Base-by-base conservation (phyloP, 2,329 filamentous ascomycete genomes). In the Mycosphaerelloides madeirae region DNA sequence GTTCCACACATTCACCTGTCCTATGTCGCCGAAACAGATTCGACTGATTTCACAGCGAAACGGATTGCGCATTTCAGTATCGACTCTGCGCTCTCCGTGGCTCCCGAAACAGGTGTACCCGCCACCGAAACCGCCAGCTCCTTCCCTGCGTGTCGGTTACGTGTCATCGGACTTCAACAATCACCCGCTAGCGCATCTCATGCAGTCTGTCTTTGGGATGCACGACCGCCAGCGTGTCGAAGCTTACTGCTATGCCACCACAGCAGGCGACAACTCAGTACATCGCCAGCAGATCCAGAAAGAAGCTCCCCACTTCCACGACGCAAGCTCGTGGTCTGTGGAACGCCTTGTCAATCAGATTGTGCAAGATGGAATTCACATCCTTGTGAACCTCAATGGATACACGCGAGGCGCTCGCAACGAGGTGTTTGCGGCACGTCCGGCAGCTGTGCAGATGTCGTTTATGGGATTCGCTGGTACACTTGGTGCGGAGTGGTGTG, bases 391-490 rank as follows among this genome's bases (percentile, higher is more conserved):
- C 53, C 76, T 98, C n/a, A 98, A 98, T 59, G 93, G 93, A 9
- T 98, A 98, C 65, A 98, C 93, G 0, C 79, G 93, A 42, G 93
- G 93, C 22, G 93, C 93, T n/a, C 81, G 90, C 18, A 98, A 98
- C 57, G 93, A 98, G 63, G 84, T 98, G 3, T 98, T 98, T 65
- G 93, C 93, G 16, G 93, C 93, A 16, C 81, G 94, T 19, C 88
- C 93, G 13, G 89, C 90, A 2, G 93, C 93, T 0, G 88, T 98
- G 33, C 93, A 98, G 55, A 98, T 98, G 93, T 95, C 93, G 0
- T 98, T 98, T 61, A 98, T 98, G 93, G 93, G 93, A 0, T 98
- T 98, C 63, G 93, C 93, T 0, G 93, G 93, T 8, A 96, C 91
- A 0, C 72, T 98, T 1, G 93, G 93, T 5, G 93, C 93, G 2